Evolutionary conservation across 805 yeast species (phyloP).

Genomic region (Metschnikowia lochheadii): DNA sequence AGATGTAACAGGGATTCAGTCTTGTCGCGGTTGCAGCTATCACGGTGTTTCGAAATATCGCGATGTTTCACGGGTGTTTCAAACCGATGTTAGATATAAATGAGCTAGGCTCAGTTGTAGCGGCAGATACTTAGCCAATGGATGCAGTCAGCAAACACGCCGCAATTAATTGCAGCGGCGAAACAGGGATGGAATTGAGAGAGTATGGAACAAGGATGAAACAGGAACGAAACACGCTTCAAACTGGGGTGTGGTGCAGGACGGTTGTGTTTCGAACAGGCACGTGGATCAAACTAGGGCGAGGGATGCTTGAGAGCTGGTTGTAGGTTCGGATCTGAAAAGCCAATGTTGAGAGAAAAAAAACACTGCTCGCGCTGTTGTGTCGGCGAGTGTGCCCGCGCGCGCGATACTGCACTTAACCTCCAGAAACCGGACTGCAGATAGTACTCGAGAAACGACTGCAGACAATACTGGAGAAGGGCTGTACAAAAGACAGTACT

Average conservation of each 20-base stretch:
- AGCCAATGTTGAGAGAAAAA: slow-evolving; percentile 6
- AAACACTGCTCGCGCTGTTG: slow-evolving; percentile 5
- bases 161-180: neutral
- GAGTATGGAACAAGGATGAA: neutral
- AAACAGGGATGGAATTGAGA: neutral
- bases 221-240: neutral
- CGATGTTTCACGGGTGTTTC: neutral
- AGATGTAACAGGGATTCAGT: too few relatives aligned
- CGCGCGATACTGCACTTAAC: neutral
- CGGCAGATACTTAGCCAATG: neutral
- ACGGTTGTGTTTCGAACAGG: neutral
- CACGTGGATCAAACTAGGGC: slow-evolving; percentile 3
- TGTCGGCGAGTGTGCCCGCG: slow-evolving; percentile 5
- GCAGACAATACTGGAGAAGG: neutral
- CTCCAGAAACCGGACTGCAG: neutral
- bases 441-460: neutral
- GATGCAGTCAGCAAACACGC: slow-evolving; percentile 2
- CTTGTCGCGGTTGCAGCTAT: too few relatives aligned
- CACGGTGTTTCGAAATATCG: neutral
- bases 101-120: neutral
- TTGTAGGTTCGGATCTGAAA: slow-evolving; percentile 2
- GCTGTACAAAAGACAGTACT: neutral
- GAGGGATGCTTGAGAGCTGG: neutral
- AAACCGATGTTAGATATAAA: neutral
- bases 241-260: neutral